Conservation (phyloP, 139 green algal species). For the Monoraphidium neglectum region DNA sequence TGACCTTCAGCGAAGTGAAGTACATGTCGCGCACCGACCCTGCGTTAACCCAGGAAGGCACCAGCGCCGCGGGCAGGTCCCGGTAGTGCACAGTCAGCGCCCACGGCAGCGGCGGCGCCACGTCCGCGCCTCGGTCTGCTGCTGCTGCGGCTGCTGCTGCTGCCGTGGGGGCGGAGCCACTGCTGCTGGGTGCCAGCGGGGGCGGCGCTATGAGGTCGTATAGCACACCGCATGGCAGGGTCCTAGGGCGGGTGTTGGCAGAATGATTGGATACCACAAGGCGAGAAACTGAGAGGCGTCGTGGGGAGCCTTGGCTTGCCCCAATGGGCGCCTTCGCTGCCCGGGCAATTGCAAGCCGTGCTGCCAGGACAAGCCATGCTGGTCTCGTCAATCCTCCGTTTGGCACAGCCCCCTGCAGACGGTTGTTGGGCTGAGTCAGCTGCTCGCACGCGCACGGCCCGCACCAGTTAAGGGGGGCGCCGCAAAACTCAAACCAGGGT, state of each 20-base stretch:
- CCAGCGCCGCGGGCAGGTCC: conserved; percentile 28
- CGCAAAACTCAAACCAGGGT: conserved; percentile 58
- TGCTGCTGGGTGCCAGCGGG: neutral
- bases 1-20: conserved; percentile 62
- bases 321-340: neutral
- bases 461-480: conserved; percentile 61
- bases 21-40: conserved; percentile 34
- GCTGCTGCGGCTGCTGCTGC: conserved; percentile 28
- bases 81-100: conserved; percentile 44
- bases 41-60: conserved; percentile 34
- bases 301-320: too few species aligned
- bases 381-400: too few species aligned
- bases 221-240: conserved; percentile 50
- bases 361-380: neutral
- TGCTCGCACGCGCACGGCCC: neutral
- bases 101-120: conserved; percentile 39
- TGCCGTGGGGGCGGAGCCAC: conserved; percentile 21
- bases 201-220: conserved; percentile 44
- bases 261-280: too few species aligned
- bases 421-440: neutral
- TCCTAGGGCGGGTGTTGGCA: conserved; percentile 29
- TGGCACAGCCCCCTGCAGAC: too few species aligned
- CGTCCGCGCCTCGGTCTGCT: conserved; percentile 30
- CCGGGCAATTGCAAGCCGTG: neutral
- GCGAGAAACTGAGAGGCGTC: too few species aligned